A percentile compares a stretch with the other conserved stretches of the same genome.
phyloP scores from a whole-genome alignment of 2,329 filamentous ascomycete species.

The Phaeophleospora eucalypticola region DNA sequence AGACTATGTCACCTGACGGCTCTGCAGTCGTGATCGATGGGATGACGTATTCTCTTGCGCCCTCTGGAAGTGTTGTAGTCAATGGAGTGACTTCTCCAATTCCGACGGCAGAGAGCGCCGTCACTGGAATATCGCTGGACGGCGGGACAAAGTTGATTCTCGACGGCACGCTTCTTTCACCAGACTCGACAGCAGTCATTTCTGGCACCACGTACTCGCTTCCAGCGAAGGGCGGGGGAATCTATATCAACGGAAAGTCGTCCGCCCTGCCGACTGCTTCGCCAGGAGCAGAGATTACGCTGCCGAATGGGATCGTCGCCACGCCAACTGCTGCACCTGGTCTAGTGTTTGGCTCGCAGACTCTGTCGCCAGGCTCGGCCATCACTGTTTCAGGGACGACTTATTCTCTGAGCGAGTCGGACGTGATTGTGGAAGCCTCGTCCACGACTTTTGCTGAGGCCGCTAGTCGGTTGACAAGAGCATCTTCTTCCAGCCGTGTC shows the following conservation, averaged over 20 bases:
- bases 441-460: conserved; percentile 5
- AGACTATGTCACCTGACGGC: too few relatives aligned
- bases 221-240: background rate
- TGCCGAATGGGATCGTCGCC: conserved; percentile 9
- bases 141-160: too few relatives aligned
- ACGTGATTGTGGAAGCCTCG: conserved; percentile 4
- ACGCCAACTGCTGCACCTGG: conserved; percentile 8
- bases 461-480: background rate
- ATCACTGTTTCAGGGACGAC: too few relatives aligned
- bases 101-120: too few relatives aligned
- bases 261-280: background rate
- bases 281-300: conserved; percentile 2
- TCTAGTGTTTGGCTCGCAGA: conserved; percentile 8
- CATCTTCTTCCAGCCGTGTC: background rate
- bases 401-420: conserved; percentile 10
- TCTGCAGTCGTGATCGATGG: too few relatives aligned
- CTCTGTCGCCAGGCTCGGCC: too few relatives aligned
- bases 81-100: too few relatives aligned
- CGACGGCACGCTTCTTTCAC: too few relatives aligned
- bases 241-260: conserved; percentile 9
- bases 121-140: too few relatives aligned
- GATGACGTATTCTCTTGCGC: too few relatives aligned
- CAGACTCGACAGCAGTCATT: conserved; percentile 7
- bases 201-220: conserved; percentile 13
- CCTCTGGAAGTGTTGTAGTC: too few relatives aligned